Evolutionary conservation across 176 grass and related monocot species (phyloP), one percentile per base, ranked within the genome.

Genomic region (Ensete glaucum): DNA sequence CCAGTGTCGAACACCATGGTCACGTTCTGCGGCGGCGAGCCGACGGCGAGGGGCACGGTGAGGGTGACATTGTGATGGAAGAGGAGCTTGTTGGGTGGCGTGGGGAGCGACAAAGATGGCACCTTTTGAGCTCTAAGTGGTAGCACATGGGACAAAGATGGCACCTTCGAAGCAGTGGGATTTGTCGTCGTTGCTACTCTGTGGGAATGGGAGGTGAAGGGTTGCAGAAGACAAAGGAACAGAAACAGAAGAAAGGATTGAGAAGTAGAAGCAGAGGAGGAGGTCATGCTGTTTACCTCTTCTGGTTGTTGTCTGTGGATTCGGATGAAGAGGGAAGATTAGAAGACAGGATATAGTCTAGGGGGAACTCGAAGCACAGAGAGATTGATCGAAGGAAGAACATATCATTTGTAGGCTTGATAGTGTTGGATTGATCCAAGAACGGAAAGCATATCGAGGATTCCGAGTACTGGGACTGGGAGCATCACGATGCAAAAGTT

Each of bases 1-100:
- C 92, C 92, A 52, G 88, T 96, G 84, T 96, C 92, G 23, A 96
- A 80, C 56, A 91, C 92, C 92, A 89, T 89, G 11, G 88, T 83
- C 2, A 83, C 80, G 69, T 91, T 88, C 84, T 91, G 88, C 75
- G 86, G 86, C 52, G 88, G 88, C 73, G 74, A 66, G 69, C 88
- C 88, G 69, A 89, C 80, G 22, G 84, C 66, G 54, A 89, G 73
- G 58, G 82, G 50, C 54, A 91, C 86, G 25, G 83, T 88, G 63
- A 96, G 82, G 78, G 83, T 91, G 19, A 91, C 86, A 50, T 91
- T 85, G 81, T 82, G 81, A 26, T 82, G 88, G 82, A 96, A 89
- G 64, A 70, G 74, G 8, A 96, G 76, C 74, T 62, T 76, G 81
- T 83, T 85, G 64, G 79, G 51, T 8, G 52, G 53, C 20, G 12